These are phyloP conservation scores for Ochetophila trinervis DNA, from an alignment of 306 rosid species.

Conservation along the genomic window DNA sequence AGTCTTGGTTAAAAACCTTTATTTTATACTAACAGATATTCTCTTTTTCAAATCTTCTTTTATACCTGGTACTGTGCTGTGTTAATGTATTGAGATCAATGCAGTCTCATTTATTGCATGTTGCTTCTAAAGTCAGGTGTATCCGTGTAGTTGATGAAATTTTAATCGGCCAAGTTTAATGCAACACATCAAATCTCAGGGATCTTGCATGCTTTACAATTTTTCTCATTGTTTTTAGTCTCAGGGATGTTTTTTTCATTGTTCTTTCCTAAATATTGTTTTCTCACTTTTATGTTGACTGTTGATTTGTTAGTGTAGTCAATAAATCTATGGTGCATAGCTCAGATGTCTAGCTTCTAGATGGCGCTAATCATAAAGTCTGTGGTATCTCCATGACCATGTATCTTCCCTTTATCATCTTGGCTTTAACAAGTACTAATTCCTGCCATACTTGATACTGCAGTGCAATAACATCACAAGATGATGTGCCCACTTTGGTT, in stretches of 20 bases:
- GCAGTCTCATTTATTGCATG: background rate
- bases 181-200: background rate
- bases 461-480: conserved; percentile 51
- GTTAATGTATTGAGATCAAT: background rate
- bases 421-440: conserved; percentile 20
- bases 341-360: too few relatives aligned
- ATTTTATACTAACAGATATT: background rate
- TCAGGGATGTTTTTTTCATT: too few relatives aligned
- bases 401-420: conserved; percentile 19
- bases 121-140: background rate
- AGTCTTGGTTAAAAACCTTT: background rate
- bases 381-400: background rate
- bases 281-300: too few relatives aligned
- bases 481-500: conserved; percentile 44
- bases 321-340: too few relatives aligned
- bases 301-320: too few relatives aligned
- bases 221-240: too few relatives aligned
- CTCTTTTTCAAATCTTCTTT: background rate
- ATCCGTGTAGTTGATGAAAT: background rate
- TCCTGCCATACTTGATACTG: conserved; percentile 25
- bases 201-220: too few relatives aligned
- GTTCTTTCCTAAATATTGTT: too few relatives aligned
- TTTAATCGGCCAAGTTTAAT: background rate
- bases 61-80: background rate
- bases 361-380: background rate